These are phyloP conservation scores for Komagataella kurtzmanii DNA, from an alignment of 805 yeast genomes.

Conservation along the genomic window DNA sequence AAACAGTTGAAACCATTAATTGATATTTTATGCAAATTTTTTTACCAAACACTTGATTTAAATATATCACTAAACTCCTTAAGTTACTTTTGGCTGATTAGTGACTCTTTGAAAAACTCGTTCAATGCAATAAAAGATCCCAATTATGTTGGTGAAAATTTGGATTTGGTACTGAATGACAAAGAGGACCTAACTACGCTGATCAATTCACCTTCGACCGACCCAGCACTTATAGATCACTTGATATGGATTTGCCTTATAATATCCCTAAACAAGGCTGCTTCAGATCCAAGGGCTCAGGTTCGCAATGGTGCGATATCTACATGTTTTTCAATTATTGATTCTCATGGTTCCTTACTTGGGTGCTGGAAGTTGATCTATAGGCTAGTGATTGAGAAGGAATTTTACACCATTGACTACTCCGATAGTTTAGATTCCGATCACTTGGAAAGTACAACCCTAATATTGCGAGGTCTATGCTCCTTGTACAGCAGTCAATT, in stretches of 20 bases:
- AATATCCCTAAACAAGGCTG: conserved; percentile 44
- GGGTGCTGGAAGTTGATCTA: conserved; percentile 63
- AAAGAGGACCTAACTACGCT: conserved; percentile 13
- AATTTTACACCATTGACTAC: conserved; percentile 19
- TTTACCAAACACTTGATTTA: conserved; percentile 57
- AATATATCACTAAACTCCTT: conserved; percentile 87
- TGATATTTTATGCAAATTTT: conserved; percentile 61
- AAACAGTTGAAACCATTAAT: conserved; percentile 51
- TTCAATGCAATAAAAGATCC: background rate
- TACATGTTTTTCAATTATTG: conserved; percentile 73
- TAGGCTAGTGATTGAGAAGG: conserved; percentile 41
- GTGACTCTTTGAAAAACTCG: conserved; percentile 47
- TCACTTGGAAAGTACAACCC: conserved; percentile 47
- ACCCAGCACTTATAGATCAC: conserved; percentile 16
- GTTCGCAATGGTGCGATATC: conserved; percentile 86
- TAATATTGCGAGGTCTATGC: conserved; percentile 54
- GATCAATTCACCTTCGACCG: conserved; percentile 4
- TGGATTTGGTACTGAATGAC: conserved; percentile 7
- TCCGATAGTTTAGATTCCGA: conserved; percentile 12
- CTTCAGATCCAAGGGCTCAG: conserved; percentile 56
- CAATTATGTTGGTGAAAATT: conserved; percentile 4
- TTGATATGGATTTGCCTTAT: conserved; percentile 55
- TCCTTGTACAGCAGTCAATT: conserved; percentile 45
- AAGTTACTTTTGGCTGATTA: conserved; percentile 83
- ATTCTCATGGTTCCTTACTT: conserved; percentile 47